A percentile compares a stretch with the other conserved stretches of the same genome.
These are phyloP conservation scores for Cylindrodendrum hubeiense DNA, from an alignment of 2,329 filamentous ascomycete species.

Conservation along the genomic window DNA sequence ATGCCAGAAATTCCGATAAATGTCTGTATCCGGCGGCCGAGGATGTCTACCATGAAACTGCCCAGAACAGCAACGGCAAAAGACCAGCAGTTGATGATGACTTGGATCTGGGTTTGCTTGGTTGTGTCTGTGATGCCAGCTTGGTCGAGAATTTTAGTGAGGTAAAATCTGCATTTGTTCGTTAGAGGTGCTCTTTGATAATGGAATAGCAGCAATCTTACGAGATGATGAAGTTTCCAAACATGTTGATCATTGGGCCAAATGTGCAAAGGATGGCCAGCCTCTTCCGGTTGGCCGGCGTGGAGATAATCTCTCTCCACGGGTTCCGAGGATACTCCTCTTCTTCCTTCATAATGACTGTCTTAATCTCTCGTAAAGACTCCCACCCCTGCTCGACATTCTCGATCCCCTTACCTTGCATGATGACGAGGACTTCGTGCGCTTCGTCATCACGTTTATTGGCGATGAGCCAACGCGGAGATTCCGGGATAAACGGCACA, in stretches of 20 bases:
- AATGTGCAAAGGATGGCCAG: constrained; percentile 43
- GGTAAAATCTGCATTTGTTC: constrained; percentile 38
- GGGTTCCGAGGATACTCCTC: constrained; percentile 42
- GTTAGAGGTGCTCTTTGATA: not conserved
- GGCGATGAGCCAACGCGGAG: constrained; percentile 52
- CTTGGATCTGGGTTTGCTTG: constrained; percentile 46
- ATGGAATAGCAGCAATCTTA: constrained; percentile 21
- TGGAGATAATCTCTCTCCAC: constrained; percentile 44
- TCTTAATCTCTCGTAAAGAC: constrained; percentile 38
- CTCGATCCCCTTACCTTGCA: constrained; percentile 54
- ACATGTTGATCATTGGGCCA: constrained; percentile 43
- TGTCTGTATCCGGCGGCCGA: constrained; percentile 48
- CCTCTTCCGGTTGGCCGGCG: constrained; percentile 40
- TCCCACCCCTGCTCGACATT: constrained; percentile 24
- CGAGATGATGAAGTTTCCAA: constrained; percentile 49
- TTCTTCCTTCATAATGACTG: constrained; percentile 40
- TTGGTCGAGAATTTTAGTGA: constrained; percentile 46
- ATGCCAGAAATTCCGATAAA: constrained; percentile 43
- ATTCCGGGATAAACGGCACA: constrained; percentile 35
- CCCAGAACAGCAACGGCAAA: constrained; percentile 49
- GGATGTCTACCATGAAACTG: constrained; percentile 49
- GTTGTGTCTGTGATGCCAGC: constrained; percentile 45
- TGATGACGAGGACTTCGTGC: constrained; percentile 52
- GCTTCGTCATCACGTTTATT: constrained; percentile 47
- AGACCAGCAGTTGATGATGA: constrained; percentile 53